A percentile compares a stretch with the other conserved stretches of the same genome.
phyloP scores from a whole-genome alignment of 371 early-diverging fungal species.

The Haplosporangium sp. region DNA sequence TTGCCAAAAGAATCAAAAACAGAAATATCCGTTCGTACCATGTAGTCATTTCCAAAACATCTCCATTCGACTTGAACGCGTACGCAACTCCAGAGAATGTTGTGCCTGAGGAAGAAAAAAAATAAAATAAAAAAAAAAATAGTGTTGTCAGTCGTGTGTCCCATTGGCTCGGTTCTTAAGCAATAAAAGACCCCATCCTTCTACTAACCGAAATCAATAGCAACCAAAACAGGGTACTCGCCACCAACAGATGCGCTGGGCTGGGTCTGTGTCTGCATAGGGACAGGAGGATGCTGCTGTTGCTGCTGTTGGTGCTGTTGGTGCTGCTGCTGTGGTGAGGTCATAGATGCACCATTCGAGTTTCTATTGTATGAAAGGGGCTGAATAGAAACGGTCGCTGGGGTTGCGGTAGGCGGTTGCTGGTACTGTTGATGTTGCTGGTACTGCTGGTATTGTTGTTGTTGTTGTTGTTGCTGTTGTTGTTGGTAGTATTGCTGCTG shows the following conservation, averaged over 20 bases:
- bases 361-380: constrained; percentile 40
- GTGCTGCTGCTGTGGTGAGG: constrained; percentile 5
- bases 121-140: background rate
- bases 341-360: constrained; percentile 13
- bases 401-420: background rate
- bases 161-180: no score
- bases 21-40: constrained; percentile 48
- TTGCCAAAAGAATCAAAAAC: background rate
- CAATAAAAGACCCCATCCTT: no score
- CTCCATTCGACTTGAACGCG: constrained; percentile 60
- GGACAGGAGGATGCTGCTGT: constrained; percentile 19
- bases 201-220: constrained; percentile 46
- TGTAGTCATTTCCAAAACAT: constrained; percentile 68
- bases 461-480: constrained; percentile 27
- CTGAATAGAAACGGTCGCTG: constrained; percentile 36
- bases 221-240: constrained; percentile 46
- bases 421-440: constrained; percentile 21
- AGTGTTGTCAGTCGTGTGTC: background rate
- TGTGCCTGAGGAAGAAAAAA: constrained; percentile 17
- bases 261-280: constrained; percentile 18
- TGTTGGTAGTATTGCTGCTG: constrained; percentile 30
- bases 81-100: constrained; percentile 52
- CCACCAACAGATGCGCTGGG: constrained; percentile 17
- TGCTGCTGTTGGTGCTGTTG: constrained; percentile 12
- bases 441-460: constrained; percentile 30